A percentile compares a stretch with the other conserved stretches of the same genome.
Conservation (phyloP, 1,284 basidiomycete species). For the Rhodofomes roseus region DNA sequence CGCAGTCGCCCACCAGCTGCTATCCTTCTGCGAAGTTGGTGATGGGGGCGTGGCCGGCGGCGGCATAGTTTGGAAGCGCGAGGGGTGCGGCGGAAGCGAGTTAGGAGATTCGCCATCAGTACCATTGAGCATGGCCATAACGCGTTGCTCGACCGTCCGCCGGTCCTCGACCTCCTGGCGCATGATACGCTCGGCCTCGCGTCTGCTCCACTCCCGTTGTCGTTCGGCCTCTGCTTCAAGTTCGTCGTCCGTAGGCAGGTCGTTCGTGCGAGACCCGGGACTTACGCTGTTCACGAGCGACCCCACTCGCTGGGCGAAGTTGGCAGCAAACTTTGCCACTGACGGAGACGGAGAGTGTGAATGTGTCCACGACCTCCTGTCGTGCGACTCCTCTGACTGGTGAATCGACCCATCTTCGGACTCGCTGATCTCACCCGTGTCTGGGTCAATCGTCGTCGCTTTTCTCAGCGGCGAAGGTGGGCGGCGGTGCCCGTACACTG, state of each 20-base stretch:
- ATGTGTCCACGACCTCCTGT: conserved; percentile 38
- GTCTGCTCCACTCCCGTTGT: conserved; percentile 67
- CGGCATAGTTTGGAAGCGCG: conserved; percentile 47
- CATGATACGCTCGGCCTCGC: conserved; percentile 73
- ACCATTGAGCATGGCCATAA: conserved; percentile 64
- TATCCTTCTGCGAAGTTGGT: conserved; percentile 59
- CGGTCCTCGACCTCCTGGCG: conserved; percentile 66
- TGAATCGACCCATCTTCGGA: conserved; percentile 41
- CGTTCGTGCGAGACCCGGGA: conserved; percentile 36
- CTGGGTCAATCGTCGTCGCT: conserved; percentile 44
- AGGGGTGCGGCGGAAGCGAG: conserved; percentile 44
- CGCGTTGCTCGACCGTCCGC: conserved; percentile 63
- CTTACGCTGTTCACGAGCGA: conserved; percentile 52
- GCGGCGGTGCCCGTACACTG: conserved; percentile 36
- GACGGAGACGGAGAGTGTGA: conserved; percentile 62
- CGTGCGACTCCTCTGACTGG: conserved; percentile 40
- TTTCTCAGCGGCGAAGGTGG: conserved; percentile 70
- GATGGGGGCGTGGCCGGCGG: conserved; percentile 46
- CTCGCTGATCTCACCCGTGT: conserved; percentile 51
- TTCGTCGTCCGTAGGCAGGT: conserved; percentile 66
- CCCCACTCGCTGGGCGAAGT: conserved; percentile 65
- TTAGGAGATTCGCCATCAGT: conserved; percentile 26
- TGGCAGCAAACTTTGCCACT: conserved; percentile 65
- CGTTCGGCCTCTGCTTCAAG: conserved; percentile 73
- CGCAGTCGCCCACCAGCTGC: conserved; percentile 63